phyloP scores from a whole-genome alignment of 495 filamentous ascomycete genomes.

The Pyronema omphalodes region DNA sequence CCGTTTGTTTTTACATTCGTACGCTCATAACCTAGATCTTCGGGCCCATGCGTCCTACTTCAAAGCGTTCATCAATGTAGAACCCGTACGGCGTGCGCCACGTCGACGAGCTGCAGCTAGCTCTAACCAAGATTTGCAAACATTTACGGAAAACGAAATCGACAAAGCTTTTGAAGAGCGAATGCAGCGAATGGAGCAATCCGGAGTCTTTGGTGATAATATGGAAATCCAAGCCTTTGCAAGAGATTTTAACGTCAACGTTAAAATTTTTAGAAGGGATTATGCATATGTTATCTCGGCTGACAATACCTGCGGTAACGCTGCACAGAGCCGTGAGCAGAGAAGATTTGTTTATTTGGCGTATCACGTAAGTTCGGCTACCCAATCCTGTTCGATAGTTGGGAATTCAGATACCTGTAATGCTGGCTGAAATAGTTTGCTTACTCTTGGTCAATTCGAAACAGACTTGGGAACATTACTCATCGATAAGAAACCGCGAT shows the following conservation, averaged over 20 bases:
- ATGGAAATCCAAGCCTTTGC: conserved; percentile 55
- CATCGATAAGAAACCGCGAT: conserved; percentile 45
- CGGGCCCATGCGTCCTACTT: conserved; percentile 40
- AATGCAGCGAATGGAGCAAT: conserved; percentile 40
- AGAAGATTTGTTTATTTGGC: conserved; percentile 41
- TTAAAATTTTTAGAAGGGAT: conserved; percentile 42
- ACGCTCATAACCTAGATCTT: conserved; percentile 31
- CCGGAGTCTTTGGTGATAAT: conserved; percentile 52
- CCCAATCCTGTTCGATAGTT: background rate
- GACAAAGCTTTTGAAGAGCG: conserved; percentile 44
- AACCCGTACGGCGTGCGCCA: conserved; percentile 26
- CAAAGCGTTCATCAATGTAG: conserved; percentile 44
- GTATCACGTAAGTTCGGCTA: conserved; percentile 41
- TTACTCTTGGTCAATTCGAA: conserved; percentile 4
- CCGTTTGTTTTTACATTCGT: background rate
- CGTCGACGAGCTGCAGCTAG: conserved; percentile 37
- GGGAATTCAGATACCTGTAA: background rate
- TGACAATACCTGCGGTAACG: background rate
- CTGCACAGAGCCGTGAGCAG: background rate
- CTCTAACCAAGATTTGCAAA: conserved; percentile 16
- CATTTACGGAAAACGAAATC: conserved; percentile 37
- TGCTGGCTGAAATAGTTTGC: conserved; percentile 3
- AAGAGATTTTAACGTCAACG: conserved; percentile 39
- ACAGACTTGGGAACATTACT: conserved; percentile 55
- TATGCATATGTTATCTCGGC: conserved; percentile 27